Conservation (phyloP, 257 asterid species). For the Schizonepeta tenuifolia region DNA sequence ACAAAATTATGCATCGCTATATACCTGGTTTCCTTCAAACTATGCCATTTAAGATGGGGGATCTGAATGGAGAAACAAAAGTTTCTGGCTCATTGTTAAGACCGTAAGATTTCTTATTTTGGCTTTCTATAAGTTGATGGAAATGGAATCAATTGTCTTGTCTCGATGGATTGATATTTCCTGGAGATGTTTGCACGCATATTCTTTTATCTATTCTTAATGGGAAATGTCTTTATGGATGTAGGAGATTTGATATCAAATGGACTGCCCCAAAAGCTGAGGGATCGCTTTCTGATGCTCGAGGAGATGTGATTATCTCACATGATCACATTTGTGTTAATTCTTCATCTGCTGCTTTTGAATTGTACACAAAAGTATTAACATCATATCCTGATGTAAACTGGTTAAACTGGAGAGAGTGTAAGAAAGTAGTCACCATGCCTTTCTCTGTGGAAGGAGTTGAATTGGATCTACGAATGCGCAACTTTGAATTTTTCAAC, state of each 20-base stretch:
- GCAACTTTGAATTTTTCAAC: constrained; percentile 87
- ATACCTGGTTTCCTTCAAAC: constrained; percentile 75
- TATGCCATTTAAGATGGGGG: constrained; percentile 80
- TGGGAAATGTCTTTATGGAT: constrained; percentile 32
- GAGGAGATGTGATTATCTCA: constrained; percentile 96
- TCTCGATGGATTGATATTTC: constrained; percentile 24
- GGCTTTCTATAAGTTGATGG: constrained; percentile 39
- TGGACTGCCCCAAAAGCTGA: constrained; percentile 99
- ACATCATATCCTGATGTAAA: constrained; percentile 76
- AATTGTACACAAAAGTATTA: constrained; percentile 71
- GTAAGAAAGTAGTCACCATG: constrained; percentile 51
- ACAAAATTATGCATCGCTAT: constrained; percentile 87
- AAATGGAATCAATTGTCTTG: constrained; percentile 16
- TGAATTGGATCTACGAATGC: constrained; percentile 92
- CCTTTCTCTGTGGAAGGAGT: constrained; percentile 91
- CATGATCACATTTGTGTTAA: constrained; percentile 81
- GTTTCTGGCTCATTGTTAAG: constrained; percentile 90
- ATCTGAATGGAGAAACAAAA: constrained; percentile 95
- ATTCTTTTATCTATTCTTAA: constrained; percentile 1
- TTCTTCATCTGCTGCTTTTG: constrained; percentile 97
- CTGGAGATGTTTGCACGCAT: constrained; percentile 20
- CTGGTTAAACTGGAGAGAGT: constrained; percentile 58
- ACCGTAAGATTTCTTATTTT: constrained; percentile 76
- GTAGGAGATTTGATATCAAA: constrained; percentile 95
- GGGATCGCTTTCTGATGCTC: constrained; percentile 98